Evolutionary conservation across 139 green algal species (phyloP), one percentile per base, ranked within the genome.

Genomic region (Picochlorum costavermella): DNA sequence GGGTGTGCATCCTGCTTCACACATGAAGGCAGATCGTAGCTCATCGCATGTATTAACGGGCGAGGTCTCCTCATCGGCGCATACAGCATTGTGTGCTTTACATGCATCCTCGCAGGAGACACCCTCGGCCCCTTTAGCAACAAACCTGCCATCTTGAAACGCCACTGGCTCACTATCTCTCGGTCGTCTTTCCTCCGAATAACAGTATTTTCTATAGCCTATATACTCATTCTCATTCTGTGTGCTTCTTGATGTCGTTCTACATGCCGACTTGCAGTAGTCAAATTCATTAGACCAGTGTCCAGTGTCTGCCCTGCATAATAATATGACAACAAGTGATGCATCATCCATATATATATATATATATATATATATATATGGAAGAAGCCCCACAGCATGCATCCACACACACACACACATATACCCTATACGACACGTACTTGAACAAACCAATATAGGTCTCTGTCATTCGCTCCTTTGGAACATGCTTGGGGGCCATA

Each of bases 141-240:
- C 40, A 2, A 44, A 64, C 50, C 88, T 64, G 13, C 53, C 62
- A 0, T 67, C 37, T 8, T 86, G 68, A 2, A 82, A 62, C 9
- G 60, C 63, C 2, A 78, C 53, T 1, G 74, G 78, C n/a, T 74
- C 48, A 0, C 74, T 79, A n/a, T 63, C 67, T 5, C 50, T 45
- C 10, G 77, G 74, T 0, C 65, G 59, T 33, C 65, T 53, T 56
- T 58, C 30, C 60, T 71, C 61, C 11, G 75, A 84, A 65, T 89
- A 94, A 77, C 87, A 94, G 65, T 88, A 79, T 33, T 86, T 80
- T 11, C 79, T 64, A 2, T 73, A 6, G 16, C 62, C 56, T 28
- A 94, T 84, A 69, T 88, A 94, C 0, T 81, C 74, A 58, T 94
- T 94, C 62, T 94, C 87, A 29, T 94, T 86, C 28, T 81, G 66